These are phyloP conservation scores for Emericellopsis terricola DNA, from an alignment of 495 filamentous ascomycete species.

Conservation along the genomic window DNA sequence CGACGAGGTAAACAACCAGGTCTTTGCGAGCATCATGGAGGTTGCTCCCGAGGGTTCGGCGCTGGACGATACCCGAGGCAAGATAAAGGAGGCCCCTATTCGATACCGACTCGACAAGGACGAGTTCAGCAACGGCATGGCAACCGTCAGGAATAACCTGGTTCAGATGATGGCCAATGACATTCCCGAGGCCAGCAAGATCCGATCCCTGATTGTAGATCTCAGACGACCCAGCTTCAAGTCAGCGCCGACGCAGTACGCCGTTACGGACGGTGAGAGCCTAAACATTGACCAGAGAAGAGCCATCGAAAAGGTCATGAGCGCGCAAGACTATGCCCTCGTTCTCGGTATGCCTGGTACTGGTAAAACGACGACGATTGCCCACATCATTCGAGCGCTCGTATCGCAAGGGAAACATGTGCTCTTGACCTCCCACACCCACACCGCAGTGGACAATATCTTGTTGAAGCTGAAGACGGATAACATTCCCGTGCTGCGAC, in stretches of 20 bases:
- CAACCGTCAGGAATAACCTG: conserved; percentile 80
- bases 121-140: conserved; percentile 96
- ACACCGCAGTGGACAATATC: conserved; percentile 96
- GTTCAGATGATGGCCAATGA: conserved; percentile 78
- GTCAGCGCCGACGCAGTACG: conserved; percentile 36
- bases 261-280: conserved; percentile 30
- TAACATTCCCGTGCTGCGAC: conserved; percentile 60
- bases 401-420: conserved; percentile 83
- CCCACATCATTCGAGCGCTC: conserved; percentile 87
- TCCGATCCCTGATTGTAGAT: conserved; percentile 65
- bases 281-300: conserved; percentile 75
- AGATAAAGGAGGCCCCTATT: conserved; percentile 32
- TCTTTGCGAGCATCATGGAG: conserved; percentile 85
- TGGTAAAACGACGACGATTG: conserved; percentile 93
- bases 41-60: conserved; percentile 36
- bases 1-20: conserved; percentile 55
- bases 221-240: conserved; percentile 57
- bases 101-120: conserved; percentile 88
- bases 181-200: conserved; percentile 46
- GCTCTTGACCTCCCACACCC: conserved; percentile 84
- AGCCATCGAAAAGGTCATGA: conserved; percentile 89
- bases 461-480: conserved; percentile 73
- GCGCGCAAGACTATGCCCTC: conserved; percentile 81
- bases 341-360: conserved; percentile 96
- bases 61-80: conserved; percentile 26